Percentiles rank a stretch among this genome's conserved stretches.
These are phyloP conservation scores for Hordeum pubiflorum DNA, from an alignment of 202 grass and related monocot species.

Conservation along the genomic window DNA sequence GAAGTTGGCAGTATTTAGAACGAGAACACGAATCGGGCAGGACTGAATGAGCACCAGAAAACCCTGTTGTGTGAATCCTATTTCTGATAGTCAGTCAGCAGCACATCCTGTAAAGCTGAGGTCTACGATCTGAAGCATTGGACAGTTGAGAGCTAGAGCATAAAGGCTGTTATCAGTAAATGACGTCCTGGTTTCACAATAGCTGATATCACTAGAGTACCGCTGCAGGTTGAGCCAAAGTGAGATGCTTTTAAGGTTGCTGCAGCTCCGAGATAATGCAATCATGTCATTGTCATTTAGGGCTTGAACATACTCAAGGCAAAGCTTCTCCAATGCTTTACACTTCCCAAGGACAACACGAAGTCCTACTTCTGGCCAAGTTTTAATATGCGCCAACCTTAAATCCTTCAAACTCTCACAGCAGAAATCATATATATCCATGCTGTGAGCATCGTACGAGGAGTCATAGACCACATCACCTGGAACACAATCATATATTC, in stretches of 20 bases:
- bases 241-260: not conserved
- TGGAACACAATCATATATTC: not conserved
- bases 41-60: constrained; percentile 30
- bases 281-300: not conserved
- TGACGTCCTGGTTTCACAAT: not conserved
- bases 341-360: not conserved
- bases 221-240: not conserved
- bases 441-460: not conserved
- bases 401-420: not conserved
- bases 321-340: not conserved
- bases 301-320: not conserved
- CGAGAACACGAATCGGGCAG: constrained; percentile 38
- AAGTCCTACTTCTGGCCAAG: not conserved
- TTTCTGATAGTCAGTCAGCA: not conserved
- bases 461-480: not conserved
- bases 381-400: not conserved
- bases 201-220: not conserved
- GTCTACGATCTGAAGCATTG: constrained; percentile 32
- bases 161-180: constrained; percentile 36
- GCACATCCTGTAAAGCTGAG: constrained; percentile 7
- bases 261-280: not conserved
- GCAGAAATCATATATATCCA: not conserved
- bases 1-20: constrained; percentile 29
- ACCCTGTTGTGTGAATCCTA: constrained; percentile 27
- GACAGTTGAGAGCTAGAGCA: constrained; percentile 31